phyloP scores from a whole-genome alignment of 352 stramenopile genomes.

The Thraustotheca clavata region DNA sequence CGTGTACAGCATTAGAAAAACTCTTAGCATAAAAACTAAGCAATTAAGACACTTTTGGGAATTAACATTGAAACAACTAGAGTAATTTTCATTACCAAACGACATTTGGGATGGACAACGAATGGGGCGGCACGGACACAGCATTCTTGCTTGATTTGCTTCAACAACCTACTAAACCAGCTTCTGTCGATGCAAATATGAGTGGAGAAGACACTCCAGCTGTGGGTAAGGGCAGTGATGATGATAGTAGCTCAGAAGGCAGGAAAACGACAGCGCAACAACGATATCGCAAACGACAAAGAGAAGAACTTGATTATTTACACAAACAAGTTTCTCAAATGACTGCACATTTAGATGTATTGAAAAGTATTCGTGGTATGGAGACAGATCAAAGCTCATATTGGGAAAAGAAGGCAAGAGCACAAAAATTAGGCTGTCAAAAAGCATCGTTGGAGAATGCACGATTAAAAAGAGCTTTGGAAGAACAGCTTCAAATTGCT shows the following conservation, averaged over 20 bases:
- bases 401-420: not conserved
- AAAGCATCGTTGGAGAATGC: not conserved
- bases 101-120: not conserved
- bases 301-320: not conserved
- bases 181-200: too few species aligned
- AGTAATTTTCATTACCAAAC: too few species aligned
- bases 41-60: not conserved
- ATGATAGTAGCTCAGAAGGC: not conserved
- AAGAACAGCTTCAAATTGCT: slow-evolving; percentile 3
- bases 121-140: too few species aligned
- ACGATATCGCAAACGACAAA: not conserved
- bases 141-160: not conserved
- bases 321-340: not conserved
- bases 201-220: not conserved
- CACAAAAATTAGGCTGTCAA: not conserved
- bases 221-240: not conserved
- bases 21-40: not conserved
- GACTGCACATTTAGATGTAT: not conserved
- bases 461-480: not conserved
- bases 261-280: slow-evolving; percentile 1
- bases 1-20: not conserved
- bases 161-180: too few species aligned
- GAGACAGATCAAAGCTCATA: not conserved
- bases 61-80: too few species aligned
- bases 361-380: not conserved